Conservation (phyloP, 768 basidiomycete species). For the Tylopilus sp. region DNA sequence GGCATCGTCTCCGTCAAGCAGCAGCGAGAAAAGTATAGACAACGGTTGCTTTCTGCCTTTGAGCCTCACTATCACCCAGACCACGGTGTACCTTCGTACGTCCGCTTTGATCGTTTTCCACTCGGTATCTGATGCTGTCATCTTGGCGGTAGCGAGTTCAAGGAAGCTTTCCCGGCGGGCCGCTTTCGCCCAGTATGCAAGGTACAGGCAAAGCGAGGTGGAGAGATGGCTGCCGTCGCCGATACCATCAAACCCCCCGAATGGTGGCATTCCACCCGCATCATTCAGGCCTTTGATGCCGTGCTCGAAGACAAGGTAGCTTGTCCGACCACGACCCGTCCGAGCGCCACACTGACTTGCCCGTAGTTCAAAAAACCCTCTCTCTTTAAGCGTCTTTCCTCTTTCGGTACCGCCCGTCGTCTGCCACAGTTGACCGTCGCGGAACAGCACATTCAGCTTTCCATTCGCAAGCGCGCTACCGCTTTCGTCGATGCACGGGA, state of each 20-base stretch:
- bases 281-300: slow-evolving; percentile 86
- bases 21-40: slow-evolving; percentile 77
- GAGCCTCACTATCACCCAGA: slow-evolving; percentile 89
- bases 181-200: slow-evolving; percentile 89
- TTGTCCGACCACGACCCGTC: neutral
- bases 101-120: neutral
- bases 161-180: slow-evolving; percentile 91
- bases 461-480: slow-evolving; percentile 90
- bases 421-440: slow-evolving; percentile 72
- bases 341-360: slow-evolving; percentile 2
- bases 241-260: slow-evolving; percentile 87
- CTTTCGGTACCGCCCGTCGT: slow-evolving; percentile 66
- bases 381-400: slow-evolving; percentile 78
- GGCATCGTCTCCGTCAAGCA: slow-evolving; percentile 74
- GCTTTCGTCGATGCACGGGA: slow-evolving; percentile 93
- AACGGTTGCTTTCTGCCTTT: slow-evolving; percentile 71
- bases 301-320: slow-evolving; percentile 81
- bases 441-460: slow-evolving; percentile 81
- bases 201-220: slow-evolving; percentile 81
- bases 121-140: neutral
- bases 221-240: slow-evolving; percentile 75
- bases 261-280: slow-evolving; percentile 93
- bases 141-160: slow-evolving; percentile 69
- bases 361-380: slow-evolving; percentile 85
- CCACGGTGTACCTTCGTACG: slow-evolving; percentile 71